Conservation (phyloP, 2,329 filamentous ascomycete genomes). For the Fusarium mundagurra region DNA sequence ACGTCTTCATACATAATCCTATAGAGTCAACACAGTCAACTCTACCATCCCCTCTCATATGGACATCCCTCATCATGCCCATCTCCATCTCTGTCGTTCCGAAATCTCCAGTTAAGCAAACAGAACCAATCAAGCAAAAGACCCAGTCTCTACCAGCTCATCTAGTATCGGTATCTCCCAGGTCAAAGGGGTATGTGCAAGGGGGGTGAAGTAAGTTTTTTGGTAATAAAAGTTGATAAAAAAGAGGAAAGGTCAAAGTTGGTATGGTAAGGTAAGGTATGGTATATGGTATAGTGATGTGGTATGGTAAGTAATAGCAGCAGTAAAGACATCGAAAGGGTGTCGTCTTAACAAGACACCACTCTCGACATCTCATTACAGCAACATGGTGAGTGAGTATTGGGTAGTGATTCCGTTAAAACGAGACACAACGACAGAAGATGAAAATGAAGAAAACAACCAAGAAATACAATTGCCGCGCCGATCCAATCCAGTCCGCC, state of each 20-base stretch:
- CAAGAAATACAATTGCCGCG: constrained; percentile 39
- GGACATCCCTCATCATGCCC: background rate
- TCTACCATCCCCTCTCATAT: constrained; percentile 15
- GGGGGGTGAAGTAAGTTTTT: background rate
- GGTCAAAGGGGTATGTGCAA: constrained; percentile 38
- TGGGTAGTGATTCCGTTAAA: constrained; percentile 36
- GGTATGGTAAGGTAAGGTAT: background rate
- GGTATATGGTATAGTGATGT: constrained; percentile 25
- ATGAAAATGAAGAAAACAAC: constrained; percentile 30
- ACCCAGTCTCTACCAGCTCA: constrained; percentile 17
- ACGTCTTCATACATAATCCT: constrained; percentile 17
- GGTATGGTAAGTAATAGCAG: constrained; percentile 29
- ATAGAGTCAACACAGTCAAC: constrained; percentile 33
- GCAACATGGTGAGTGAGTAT: constrained; percentile 14
- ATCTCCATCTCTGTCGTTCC: constrained; percentile 9
- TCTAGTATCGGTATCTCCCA: constrained; percentile 10
- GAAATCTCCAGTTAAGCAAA: constrained; percentile 20
- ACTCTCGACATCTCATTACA: constrained; percentile 16
- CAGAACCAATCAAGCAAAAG: constrained; percentile 23
- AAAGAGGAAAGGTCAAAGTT: constrained; percentile 2
- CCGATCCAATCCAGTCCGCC: constrained; percentile 45
- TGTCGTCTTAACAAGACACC: constrained; percentile 2
- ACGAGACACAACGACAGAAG: constrained; percentile 26
- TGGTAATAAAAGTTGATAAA: constrained; percentile 21
- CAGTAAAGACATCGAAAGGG: constrained; percentile 1